These are phyloP conservation scores for Bauhinia variegata DNA, from an alignment of 306 rosid genomes.

Conservation along the genomic window DNA sequence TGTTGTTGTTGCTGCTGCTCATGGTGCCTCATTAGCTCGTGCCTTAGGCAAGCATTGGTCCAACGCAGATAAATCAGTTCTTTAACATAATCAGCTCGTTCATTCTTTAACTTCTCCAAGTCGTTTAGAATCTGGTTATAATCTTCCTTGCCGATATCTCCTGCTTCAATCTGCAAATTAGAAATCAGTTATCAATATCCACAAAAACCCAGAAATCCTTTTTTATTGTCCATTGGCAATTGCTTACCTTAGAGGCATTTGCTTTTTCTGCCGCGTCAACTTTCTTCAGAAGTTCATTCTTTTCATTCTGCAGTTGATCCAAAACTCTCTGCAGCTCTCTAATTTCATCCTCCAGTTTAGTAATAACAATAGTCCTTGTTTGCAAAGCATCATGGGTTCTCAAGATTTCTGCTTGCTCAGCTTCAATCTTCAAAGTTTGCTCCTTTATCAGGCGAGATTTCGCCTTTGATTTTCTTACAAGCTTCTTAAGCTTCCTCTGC, in stretches of 20 bases:
- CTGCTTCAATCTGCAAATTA: constrained; percentile 48
- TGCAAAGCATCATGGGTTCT: constrained; percentile 47
- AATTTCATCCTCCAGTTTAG: constrained; percentile 55
- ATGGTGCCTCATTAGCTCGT: constrained; percentile 45
- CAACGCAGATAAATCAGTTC: constrained; percentile 52
- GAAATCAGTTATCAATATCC: constrained; percentile 19
- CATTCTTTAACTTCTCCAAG: constrained; percentile 53
- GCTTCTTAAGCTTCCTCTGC: constrained; percentile 48
- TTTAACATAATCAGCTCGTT: constrained; percentile 39
- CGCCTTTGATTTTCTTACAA: constrained; percentile 46
- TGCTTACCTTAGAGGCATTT: constrained; percentile 47
- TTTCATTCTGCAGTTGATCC: constrained; percentile 53
- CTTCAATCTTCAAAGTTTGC: constrained; percentile 53
- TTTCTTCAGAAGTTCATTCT: constrained; percentile 47
- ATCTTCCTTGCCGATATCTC: constrained; percentile 47
- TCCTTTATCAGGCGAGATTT: constrained; percentile 51
- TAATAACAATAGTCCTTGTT: constrained; percentile 37
- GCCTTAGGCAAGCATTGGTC: constrained; percentile 57
- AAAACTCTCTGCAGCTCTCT: constrained; percentile 47
- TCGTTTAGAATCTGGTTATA: constrained; percentile 44
- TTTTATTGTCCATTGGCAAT: not conserved
- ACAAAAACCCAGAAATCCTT: not conserved
- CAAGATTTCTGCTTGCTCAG: constrained; percentile 49
- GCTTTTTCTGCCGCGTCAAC: constrained; percentile 51
- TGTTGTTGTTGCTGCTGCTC: constrained; percentile 42